Conservation (phyloP, 2,329 filamentous ascomycete genomes). For the Alternaria arbusti region DNA sequence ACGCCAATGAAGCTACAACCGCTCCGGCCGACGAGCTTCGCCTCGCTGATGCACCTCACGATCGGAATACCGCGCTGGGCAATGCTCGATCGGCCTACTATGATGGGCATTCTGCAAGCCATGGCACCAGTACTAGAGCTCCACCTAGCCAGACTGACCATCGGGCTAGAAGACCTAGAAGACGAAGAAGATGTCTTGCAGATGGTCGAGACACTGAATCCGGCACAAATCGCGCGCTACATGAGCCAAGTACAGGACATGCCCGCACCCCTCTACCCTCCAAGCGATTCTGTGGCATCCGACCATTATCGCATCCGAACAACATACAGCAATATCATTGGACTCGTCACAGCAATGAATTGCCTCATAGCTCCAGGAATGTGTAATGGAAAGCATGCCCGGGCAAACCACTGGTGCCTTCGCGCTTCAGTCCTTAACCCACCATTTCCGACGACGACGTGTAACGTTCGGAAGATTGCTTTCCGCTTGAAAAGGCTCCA, state of each 20-base stretch:
- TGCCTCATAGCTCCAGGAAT: slow-evolving; percentile 6
- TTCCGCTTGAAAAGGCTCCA: not conserved
- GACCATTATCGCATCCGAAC: not conserved
- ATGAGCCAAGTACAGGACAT: not conserved
- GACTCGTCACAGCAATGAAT: slow-evolving; percentile 2
- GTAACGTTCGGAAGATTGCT: not conserved
- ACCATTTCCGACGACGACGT: not conserved
- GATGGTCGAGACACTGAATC: not conserved
- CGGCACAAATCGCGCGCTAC: not conserved
- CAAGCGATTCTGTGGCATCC: too few relatives aligned
- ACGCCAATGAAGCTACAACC: not conserved
- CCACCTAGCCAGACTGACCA: slow-evolving; percentile 5
- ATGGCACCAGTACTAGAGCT: not conserved
- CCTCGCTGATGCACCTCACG: slow-evolving; percentile 2
- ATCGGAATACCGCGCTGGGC: slow-evolving; percentile 3
- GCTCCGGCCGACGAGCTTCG: not conserved
- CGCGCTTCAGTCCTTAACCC: not conserved
- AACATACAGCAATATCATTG: slow-evolving; percentile 1
- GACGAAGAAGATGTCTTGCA: not conserved
- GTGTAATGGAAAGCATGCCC: not conserved
- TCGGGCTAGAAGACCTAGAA: not conserved
- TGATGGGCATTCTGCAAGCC: not conserved
- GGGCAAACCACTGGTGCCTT: not conserved
- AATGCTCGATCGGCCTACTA: not conserved
- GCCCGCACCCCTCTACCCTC: not conserved